Percentiles rank a stretch among this genome's conserved stretches.
Evolutionary conservation across 2,329 filamentous ascomycete genomes (phyloP).

Genomic region (Colletotrichum tofieldiae): DNA sequence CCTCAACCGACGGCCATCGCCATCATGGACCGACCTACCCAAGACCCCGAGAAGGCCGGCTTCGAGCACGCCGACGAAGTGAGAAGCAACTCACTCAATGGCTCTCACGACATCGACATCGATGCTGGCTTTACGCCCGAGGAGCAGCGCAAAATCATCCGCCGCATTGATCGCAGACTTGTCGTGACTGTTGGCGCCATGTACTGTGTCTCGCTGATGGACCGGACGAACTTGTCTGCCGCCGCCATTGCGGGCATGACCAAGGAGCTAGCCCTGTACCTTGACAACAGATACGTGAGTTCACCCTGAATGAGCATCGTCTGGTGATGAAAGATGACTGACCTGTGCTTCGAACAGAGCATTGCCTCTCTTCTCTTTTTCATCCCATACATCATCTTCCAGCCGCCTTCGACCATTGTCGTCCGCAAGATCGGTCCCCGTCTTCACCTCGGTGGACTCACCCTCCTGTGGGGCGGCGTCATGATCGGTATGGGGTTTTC

Average conservation of each 20-base stretch:
- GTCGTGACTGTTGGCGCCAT: constrained; percentile 75
- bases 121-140: constrained; percentile 68
- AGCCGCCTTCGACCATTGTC: constrained; percentile 79
- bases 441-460: constrained; percentile 68
- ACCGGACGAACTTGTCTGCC: constrained; percentile 82
- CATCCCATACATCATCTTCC: constrained; percentile 80
- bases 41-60: constrained; percentile 43
- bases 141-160: constrained; percentile 79
- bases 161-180: constrained; percentile 77
- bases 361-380: constrained; percentile 83
- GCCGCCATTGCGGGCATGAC: constrained; percentile 80
- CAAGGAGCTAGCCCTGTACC: constrained; percentile 60
- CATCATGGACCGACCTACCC: constrained; percentile 28
- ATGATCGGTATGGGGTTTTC: constrained; percentile 79
- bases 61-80: constrained; percentile 41
- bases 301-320: not conserved
- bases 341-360: constrained; percentile 55
- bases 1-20: not conserved
- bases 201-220: constrained; percentile 85
- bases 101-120: constrained; percentile 32
- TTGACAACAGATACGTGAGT: constrained; percentile 63
- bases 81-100: constrained; percentile 33
- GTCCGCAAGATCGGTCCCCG: constrained; percentile 77
- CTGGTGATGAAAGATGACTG: not conserved
- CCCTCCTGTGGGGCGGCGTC: constrained; percentile 70